phyloP scores from a whole-genome alignment of 176 grass and related monocot genomes.

The Aegilops umbellulata region DNA sequence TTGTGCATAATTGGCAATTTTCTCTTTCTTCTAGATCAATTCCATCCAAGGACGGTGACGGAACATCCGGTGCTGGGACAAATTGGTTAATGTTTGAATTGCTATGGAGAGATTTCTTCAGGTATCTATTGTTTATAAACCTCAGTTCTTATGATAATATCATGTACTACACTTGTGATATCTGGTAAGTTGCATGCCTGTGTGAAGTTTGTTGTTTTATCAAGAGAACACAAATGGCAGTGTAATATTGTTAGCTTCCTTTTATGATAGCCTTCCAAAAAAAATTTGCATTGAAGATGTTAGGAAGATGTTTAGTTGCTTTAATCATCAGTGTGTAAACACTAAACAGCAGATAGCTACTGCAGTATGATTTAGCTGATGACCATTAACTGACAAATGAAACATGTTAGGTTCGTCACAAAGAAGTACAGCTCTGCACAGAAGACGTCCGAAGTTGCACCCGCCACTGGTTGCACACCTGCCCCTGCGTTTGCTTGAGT shows the following conservation, averaged over 20 bases:
- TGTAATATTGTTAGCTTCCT: not conserved
- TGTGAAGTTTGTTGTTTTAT: conserved; percentile 1
- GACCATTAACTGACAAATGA: conserved; percentile 17
- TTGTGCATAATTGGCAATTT: not conserved
- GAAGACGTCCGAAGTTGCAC: conserved; percentile 59
- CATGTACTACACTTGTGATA: not conserved
- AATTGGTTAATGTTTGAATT: conserved; percentile 98
- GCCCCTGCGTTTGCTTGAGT: conserved; percentile 49
- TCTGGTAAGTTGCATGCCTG: not conserved
- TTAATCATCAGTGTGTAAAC: not conserved
- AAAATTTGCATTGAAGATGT: not conserved
- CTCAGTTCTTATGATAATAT: not conserved
- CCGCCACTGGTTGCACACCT: conserved; percentile 68
- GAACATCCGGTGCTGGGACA: conserved; percentile 63
- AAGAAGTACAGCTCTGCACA: conserved; percentile 82
- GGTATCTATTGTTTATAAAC: conserved; percentile 35
- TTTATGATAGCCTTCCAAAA: not conserved
- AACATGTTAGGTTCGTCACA: conserved; percentile 71
- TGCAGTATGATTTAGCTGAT: conserved; percentile 1
- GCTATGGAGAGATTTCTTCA: conserved; percentile 99
- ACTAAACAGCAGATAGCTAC: not conserved
- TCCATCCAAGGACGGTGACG: conserved; percentile 41
- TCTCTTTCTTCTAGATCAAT: conserved; percentile 37
- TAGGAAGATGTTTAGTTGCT: not conserved
- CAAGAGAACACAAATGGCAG: not conserved